phyloP scores from a whole-genome alignment of 2,329 filamentous ascomycete species.

The Calonectria naviculata region DNA sequence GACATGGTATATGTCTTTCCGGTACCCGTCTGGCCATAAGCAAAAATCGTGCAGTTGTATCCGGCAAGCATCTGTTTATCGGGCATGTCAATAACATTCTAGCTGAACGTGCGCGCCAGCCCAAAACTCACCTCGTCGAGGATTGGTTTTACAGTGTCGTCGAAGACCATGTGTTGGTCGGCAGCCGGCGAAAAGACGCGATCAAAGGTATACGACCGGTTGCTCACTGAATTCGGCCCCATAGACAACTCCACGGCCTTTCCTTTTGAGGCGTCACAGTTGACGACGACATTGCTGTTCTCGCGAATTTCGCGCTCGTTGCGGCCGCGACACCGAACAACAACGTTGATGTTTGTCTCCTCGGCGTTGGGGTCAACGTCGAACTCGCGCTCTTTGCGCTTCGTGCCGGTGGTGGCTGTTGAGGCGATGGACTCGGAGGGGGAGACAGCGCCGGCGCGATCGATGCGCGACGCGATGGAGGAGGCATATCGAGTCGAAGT shows the following conservation, averaged over 20 bases:
- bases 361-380: conserved; percentile 73
- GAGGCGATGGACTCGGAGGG: conserved; percentile 75
- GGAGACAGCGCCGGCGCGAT: conserved; percentile 65
- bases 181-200: conserved; percentile 96
- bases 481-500: conserved; percentile 41
- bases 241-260: conserved; percentile 88
- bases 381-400: conserved; percentile 90
- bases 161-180: conserved; percentile 93
- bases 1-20: conserved; percentile 99
- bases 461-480: conserved; percentile 31
- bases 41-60: conserved; percentile 99
- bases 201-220: conserved; percentile 97
- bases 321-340: conserved; percentile 92
- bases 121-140: conserved; percentile 79
- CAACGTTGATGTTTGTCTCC: conserved; percentile 97
- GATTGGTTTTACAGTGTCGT: conserved; percentile 94
- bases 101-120: no score
- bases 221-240: conserved; percentile 91
- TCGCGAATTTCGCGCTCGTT: conserved; percentile 93
- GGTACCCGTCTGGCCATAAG: conserved; percentile 97
- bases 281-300: conserved; percentile 93
- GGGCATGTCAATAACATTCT: conserved; percentile 8
- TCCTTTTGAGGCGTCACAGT: conserved; percentile 88
- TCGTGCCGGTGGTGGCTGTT: conserved; percentile 71
- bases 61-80: conserved; percentile 82